Percentiles rank a stretch among this genome's conserved stretches.
Evolutionary conservation across 1,284 basidiomycete genomes (phyloP).

Genomic region (Mycena sp.): DNA sequence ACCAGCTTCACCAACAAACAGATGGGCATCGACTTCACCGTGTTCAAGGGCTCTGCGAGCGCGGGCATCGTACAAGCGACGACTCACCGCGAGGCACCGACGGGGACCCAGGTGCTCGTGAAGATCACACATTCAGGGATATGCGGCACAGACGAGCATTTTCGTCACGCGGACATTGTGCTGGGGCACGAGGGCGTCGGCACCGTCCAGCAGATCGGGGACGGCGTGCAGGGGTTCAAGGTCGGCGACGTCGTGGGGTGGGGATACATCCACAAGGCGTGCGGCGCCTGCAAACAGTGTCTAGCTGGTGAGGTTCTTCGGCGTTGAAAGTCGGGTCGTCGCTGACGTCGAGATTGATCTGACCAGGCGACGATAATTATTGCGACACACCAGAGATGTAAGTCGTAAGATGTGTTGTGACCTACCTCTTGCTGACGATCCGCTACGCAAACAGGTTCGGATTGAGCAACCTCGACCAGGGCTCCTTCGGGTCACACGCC

Average conservation of each 20-base stretch:
- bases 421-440: neutral
- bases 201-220: constrained; percentile 45
- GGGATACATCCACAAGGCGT: constrained; percentile 25
- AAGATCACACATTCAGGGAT: constrained; percentile 52
- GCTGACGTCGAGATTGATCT: neutral
- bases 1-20: neutral
- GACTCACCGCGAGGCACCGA: constrained; percentile 2
- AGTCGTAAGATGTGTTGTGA: neutral
- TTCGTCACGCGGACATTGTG: constrained; percentile 40
- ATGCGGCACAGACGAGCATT: constrained; percentile 61
- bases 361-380: constrained; percentile 6
- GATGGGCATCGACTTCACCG: constrained; percentile 22
- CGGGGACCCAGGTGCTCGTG: constrained; percentile 45
- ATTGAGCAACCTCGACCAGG: constrained; percentile 39
- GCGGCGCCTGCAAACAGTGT: constrained; percentile 22
- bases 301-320: constrained; percentile 1
- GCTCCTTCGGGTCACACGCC: constrained; percentile 45
- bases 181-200: constrained; percentile 69
- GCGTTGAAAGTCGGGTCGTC: too few species aligned
- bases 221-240: constrained; percentile 5
- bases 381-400: constrained; percentile 35
- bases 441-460: constrained; percentile 30
- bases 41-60: constrained; percentile 16
- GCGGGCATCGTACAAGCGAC: constrained; percentile 14
- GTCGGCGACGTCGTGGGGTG: constrained; percentile 32